Conservation (phyloP, 2,329 filamentous ascomycete genomes). For the Fusarium pseudograminearum region DNA sequence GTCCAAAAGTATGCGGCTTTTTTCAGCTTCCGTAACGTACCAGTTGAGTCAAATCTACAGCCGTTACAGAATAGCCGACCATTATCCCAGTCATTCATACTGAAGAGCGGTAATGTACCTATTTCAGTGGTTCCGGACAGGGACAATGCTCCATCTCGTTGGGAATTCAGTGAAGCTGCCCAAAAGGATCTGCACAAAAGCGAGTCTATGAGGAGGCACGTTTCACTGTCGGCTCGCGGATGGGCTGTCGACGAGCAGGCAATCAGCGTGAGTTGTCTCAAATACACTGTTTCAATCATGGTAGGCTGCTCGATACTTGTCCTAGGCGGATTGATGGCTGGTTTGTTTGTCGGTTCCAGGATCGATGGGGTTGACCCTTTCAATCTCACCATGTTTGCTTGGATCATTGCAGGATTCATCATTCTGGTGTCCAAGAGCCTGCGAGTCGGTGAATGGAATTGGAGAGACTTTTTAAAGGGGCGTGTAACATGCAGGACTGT, state of each 20-base stretch:
- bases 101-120: too few species aligned
- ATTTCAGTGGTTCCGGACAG: too few species aligned
- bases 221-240: background rate
- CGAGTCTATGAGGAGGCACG: background rate
- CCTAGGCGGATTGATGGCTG: background rate
- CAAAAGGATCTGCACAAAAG: background rate
- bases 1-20: background rate
- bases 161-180: rapidly evolving
- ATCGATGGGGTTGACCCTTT: background rate
- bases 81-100: too few species aligned
- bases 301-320: background rate
- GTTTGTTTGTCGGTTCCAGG: background rate
- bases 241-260: background rate
- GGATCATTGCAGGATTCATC: background rate
- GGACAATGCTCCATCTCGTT: too few species aligned
- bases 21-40: background rate
- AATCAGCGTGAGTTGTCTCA: background rate
- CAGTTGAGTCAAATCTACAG: too few species aligned
- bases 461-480: background rate
- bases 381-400: background rate
- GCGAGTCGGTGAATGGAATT: background rate
- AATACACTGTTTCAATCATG: background rate
- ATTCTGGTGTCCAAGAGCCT: background rate
- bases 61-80: too few species aligned
- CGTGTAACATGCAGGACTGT: background rate